phyloP scores from a whole-genome alignment of 2,329 filamentous ascomycete genomes.

The Pseudogymnoascus sp. region DNA sequence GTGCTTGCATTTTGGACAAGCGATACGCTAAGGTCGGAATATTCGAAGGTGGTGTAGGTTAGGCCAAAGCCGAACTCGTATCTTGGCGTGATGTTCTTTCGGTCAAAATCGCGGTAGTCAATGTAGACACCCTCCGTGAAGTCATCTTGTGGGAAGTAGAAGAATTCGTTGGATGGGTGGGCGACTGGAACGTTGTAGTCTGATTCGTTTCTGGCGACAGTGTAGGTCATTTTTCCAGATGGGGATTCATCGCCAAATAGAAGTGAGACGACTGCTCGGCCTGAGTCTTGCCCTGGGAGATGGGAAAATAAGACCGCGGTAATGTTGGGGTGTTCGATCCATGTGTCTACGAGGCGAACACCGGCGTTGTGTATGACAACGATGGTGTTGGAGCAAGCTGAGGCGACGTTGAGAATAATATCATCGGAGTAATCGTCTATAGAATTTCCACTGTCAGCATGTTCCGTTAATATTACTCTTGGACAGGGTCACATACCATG shows the following conservation, averaged over 20 bases:
- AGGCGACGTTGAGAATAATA: conserved; percentile 49
- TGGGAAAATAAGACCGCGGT: conserved; percentile 53
- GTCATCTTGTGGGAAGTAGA: conserved; percentile 25
- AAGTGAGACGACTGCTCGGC: conserved; percentile 51
- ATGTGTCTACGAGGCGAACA: conserved; percentile 48
- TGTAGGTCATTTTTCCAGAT: conserved; percentile 39
- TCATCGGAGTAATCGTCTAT: conserved; percentile 37
- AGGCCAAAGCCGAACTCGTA: conserved; percentile 42
- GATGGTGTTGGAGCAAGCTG: conserved; percentile 51
- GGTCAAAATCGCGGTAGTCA: conserved; percentile 47
- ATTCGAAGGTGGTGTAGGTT: conserved; percentile 46
- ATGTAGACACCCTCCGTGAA: conserved; percentile 40
- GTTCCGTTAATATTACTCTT: background rate
- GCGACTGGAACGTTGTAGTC: conserved; percentile 37
- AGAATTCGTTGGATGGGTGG: conserved; percentile 11
- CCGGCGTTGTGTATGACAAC: conserved; percentile 59
- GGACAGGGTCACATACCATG: conserved; percentile 29
- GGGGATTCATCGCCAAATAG: conserved; percentile 56
- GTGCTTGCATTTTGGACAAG: background rate
- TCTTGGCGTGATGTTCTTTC: conserved; percentile 27
- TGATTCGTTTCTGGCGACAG: conserved; percentile 45
- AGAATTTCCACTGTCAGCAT: background rate
- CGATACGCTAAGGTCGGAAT: conserved; percentile 13
- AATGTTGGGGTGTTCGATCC: conserved; percentile 53
- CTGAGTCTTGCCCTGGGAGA: conserved; percentile 53